Conservation (phyloP, 2,329 filamentous ascomycete species). For the Ceratocystis ficicola region DNA sequence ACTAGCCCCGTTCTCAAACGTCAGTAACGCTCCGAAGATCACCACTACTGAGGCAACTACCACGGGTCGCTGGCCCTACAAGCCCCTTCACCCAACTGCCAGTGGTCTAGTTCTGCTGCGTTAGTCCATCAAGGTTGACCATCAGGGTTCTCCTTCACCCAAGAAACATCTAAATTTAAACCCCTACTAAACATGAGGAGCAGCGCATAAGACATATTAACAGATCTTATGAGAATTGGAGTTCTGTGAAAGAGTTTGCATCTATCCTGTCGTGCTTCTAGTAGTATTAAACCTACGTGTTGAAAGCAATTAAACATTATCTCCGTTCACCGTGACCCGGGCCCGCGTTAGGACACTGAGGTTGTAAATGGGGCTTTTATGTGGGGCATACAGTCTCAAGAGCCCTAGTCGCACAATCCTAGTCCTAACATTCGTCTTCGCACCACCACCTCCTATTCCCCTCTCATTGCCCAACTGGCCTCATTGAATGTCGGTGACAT, state of each 20-base stretch:
- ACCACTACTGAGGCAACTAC: neutral
- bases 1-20: neutral
- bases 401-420: constrained; percentile 2
- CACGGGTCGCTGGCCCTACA: neutral
- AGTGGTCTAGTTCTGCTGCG: neutral
- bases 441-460: neutral
- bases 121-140: constrained; percentile 23
- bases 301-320: neutral
- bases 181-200: neutral
- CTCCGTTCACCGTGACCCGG: neutral
- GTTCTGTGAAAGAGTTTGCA: neutral
- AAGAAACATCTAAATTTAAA: neutral
- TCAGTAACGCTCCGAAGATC: neutral
- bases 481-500: constrained; percentile 30
- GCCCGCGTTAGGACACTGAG: constrained; percentile 16
- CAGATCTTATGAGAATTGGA: neutral
- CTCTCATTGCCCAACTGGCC: neutral
- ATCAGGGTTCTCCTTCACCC: constrained; percentile 20
- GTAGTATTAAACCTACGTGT: neutral
- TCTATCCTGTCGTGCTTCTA: neutral
- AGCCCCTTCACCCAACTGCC: neutral
- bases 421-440: neutral
- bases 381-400: neutral
- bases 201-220: neutral
- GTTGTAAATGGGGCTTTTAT: constrained; percentile 19